Percentiles rank a stretch among this genome's conserved stretches.
Conservation (phyloP, 192 early-diverging fungal genomes). For the Coemansia sp. region DNA sequence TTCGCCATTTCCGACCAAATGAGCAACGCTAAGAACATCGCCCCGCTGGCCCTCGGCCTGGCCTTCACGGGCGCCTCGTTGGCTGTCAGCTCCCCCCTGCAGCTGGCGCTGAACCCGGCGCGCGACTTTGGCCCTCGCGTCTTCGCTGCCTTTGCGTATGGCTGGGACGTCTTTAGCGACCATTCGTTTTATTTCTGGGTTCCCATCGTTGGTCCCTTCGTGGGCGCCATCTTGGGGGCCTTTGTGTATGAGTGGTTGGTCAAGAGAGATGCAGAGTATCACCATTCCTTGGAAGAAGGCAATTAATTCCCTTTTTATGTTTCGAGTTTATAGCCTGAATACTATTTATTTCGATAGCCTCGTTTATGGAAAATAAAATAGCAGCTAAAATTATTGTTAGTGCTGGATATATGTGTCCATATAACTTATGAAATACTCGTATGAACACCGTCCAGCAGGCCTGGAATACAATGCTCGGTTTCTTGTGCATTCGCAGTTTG, state of each 20-base stretch:
- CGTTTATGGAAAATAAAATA: too few relatives aligned
- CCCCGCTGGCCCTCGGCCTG: slow-evolving; percentile 58
- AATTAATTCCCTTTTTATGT: slow-evolving; percentile 4
- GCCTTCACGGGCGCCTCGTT: slow-evolving; percentile 54
- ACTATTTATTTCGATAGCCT: too few relatives aligned
- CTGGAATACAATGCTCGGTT: too few relatives aligned
- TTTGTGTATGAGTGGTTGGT: slow-evolving; percentile 59
- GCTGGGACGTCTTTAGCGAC: slow-evolving; percentile 58
- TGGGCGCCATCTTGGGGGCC: slow-evolving; percentile 57
- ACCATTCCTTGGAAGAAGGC: slow-evolving; percentile 36
- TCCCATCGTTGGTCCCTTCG: slow-evolving; percentile 61
- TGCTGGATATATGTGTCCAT: too few relatives aligned
- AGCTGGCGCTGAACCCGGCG: slow-evolving; percentile 65
- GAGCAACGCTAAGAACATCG: slow-evolving; percentile 45
- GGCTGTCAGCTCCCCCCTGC: slow-evolving; percentile 57
- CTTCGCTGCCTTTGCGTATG: slow-evolving; percentile 63
- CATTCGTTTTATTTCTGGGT: slow-evolving; percentile 63
- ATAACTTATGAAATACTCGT: too few relatives aligned
- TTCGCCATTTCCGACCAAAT: slow-evolving; percentile 58
- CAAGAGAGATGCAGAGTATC: slow-evolving; percentile 36
- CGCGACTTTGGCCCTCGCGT: slow-evolving; percentile 74
- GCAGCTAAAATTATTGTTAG: too few relatives aligned
- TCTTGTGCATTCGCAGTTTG: too few relatives aligned
- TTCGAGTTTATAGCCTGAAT: too few relatives aligned
- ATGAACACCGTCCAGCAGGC: too few relatives aligned